Evolutionary conservation across 2,329 filamentous ascomycete genomes (phyloP), one percentile per base, ranked within the genome.

Genomic region (Exophiala viscosa): DNA sequence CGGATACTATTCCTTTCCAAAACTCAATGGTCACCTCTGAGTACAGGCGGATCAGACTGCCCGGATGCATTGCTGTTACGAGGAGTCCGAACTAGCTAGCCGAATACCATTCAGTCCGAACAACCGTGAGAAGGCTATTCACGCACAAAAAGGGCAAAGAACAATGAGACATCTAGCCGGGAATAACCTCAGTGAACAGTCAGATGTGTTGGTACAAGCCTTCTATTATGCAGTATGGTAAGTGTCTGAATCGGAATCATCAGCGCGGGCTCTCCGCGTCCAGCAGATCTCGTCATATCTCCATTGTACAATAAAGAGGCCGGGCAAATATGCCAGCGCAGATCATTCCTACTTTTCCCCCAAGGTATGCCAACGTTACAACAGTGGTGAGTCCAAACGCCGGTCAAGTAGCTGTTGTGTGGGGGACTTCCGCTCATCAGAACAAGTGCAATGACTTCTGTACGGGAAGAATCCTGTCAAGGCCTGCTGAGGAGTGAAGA

Each of bases 401-500:
- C 52, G 45, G 39, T 31, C 34, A 48, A 20, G 18, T 15, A 28
- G 36, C 18, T 23, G n/a, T 15, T 23, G 38, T 33, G 34, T 17
- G 14, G 43, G 35, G 46, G 43, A 38, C 32, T 48, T 44, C 34
- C 45, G 33, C 46, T 42, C 3, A 32, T 31, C 38, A 34, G 34
- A 48, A 18, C 45, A 39, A 48, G 7, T 20, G 6, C 15, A 14
- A 23, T 23, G 40, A 13, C 20, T 23, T 42, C 40, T 42, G 40
- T 42, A 42, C 46, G 23, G 46, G 10, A 36, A 40, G 36, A 33
- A 20, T 32, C 20, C n/a, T 28, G 40, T 39, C 32, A 18, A 32
- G 38, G 34, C 50, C 39, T 47, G 48, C 50, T 56, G 40, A 63
- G 64, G 66, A 65, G 67, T 62, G 65, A 71, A 71, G 67, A 70